Conservation (phyloP, 768 basidiomycete species). For the Bullera alba region DNA sequence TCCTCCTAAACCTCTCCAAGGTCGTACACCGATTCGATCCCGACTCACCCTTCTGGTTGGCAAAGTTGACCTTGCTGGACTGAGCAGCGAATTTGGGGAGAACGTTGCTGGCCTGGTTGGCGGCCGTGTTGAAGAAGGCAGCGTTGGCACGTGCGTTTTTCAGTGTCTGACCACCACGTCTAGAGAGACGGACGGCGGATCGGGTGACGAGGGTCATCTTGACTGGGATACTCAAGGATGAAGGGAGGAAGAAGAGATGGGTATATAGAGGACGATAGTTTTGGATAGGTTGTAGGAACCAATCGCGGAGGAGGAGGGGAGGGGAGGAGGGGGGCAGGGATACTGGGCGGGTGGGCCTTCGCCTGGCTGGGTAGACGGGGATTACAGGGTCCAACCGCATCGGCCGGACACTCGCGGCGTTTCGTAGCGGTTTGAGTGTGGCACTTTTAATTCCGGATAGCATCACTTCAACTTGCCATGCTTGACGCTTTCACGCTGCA, state of each 20-base stretch:
- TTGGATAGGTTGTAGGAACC: neutral
- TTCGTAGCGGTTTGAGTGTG: constrained; percentile 3
- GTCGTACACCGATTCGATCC: no score
- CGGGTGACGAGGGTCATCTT: constrained; percentile 45
- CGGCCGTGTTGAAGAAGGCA: constrained; percentile 44
- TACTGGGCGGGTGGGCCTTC: neutral
- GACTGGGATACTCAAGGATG: constrained; percentile 1
- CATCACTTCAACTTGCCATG: neutral
- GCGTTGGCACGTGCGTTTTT: constrained; percentile 40
- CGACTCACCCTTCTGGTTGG: constrained; percentile 26
- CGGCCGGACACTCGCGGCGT: constrained; percentile 6
- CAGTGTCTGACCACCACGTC: constrained; percentile 38
- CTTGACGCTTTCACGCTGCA: neutral
- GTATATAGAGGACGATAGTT: constrained; percentile 2
- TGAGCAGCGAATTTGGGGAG: constrained; percentile 27
- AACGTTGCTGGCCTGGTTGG: constrained; percentile 30
- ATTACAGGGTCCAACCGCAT: neutral
- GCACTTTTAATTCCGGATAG: constrained; percentile 1
- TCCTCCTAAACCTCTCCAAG: no score
- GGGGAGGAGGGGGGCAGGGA: constrained; percentile 8
- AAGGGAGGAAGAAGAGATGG: constrained; percentile 8
- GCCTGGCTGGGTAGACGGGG: constrained; percentile 8
- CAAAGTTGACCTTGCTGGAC: constrained; percentile 18
- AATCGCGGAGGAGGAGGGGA: constrained; percentile 11
- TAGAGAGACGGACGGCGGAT: constrained; percentile 43